Evolutionary conservation across 1,284 basidiomycete species (phyloP), one percentile per base, ranked within the genome.

Genomic region (Clitocybe nebularis): DNA sequence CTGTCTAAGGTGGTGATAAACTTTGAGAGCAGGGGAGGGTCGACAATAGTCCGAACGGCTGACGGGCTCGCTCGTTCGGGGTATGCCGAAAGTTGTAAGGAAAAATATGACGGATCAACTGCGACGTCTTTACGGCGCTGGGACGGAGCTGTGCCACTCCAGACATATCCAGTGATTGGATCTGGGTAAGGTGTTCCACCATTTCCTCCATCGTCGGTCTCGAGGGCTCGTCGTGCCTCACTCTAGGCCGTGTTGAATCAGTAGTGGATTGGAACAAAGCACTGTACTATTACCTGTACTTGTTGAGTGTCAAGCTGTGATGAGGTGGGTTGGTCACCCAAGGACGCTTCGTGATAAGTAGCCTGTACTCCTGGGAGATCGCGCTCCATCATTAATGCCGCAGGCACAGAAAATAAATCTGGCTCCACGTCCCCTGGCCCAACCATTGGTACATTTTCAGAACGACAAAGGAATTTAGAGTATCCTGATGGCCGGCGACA

Each of bases 401-500:
- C 87, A 5, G 87, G 79, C 0, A 89, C 61, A 3, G 85, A 84
- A 5, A 83, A 58, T 50, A 84, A 61, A 60, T 94, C 86, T 0
- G 89, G 87, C 50, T 86, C 76, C 3, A 85, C 84, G 56, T 93
- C 89, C 1, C 91, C 92, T 1, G 87, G 72, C 0, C 83, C 81
- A 3, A 92, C 80, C 61, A 92, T 72, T 0, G 91, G 89, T 1
- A 90, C 79, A 59, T 99, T 98, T 61, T 98, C 94, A 23, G 94
- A 63, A 55, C 89, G 83, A 60, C 89, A 91, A n/a, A 97, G 67
- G 58, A 98, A 83, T 53, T 78, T 81, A 3, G 90, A 89, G 45
- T 86, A 84, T 3, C 96, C 96, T 0, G 94, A 97, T 0, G 96
- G 86, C 13, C 96, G 77, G 5, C 93, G 79, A 0, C 89, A 85